Evolutionary conservation across 306 rosid species (phyloP).

Genomic region (Rubus idaeus): DNA sequence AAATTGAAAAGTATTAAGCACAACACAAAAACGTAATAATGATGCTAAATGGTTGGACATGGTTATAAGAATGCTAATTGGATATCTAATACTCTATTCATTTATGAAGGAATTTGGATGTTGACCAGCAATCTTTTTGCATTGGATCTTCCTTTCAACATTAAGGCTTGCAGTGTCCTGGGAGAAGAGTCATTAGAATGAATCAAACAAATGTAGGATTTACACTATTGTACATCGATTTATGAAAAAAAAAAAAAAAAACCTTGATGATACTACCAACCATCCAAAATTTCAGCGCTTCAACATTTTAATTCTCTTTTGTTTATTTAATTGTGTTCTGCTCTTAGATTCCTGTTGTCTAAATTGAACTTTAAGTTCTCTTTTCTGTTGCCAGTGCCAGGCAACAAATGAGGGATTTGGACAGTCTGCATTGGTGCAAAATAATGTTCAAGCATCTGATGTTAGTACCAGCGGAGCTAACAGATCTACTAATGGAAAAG

Average conservation of each 20-base stretch:
- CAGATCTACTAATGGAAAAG: constrained; percentile 39
- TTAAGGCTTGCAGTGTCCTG: neutral
- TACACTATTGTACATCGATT: neutral
- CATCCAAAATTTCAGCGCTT: constrained; percentile 1
- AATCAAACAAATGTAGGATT: constrained; percentile 6
- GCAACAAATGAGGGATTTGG: constrained; percentile 38
- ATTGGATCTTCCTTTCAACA: constrained; percentile 12
- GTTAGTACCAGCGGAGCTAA: constrained; percentile 41
- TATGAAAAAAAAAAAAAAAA: neutral
- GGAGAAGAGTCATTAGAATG: neutral
- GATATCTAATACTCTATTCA: constrained; percentile 2
- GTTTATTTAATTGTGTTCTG: neutral
- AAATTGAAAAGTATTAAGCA: neutral
- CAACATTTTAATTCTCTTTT: neutral
- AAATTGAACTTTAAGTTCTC: constrained; percentile 18
- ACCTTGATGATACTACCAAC: neutral
- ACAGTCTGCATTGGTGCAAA: constrained; percentile 44
- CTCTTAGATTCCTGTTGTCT: neutral
- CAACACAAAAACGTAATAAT: neutral
- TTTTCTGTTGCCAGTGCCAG: constrained; percentile 46
- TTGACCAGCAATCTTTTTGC: constrained; percentile 9
- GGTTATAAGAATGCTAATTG: constrained; percentile 5
- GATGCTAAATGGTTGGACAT: constrained; percentile 3
- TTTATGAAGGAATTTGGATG: constrained; percentile 2
- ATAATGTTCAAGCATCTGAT: constrained; percentile 33